Base-by-base conservation (phyloP, 2,329 filamentous ascomycete species). In the Lecanicillium sp. region DNA sequence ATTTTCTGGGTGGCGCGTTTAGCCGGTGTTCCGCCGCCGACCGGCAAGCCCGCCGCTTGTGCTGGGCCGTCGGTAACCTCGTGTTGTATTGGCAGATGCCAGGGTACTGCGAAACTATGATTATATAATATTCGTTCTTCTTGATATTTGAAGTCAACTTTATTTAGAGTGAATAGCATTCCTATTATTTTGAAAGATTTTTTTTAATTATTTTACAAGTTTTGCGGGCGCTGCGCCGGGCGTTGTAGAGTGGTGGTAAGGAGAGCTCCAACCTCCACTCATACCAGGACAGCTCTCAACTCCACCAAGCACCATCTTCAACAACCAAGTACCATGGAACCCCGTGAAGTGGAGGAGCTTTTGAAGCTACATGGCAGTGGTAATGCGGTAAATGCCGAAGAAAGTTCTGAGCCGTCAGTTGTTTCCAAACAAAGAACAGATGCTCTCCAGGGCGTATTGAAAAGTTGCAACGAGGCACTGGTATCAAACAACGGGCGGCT, bases 401-500 rank as follows among this genome's bases (percentile, higher is more conserved):
- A 56, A 16, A 44, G 44, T 1, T 40, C 46, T 9, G 49, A 59
- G 25, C 9, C 48, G 9, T 47, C 43, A 11, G 54, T 45, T 14
- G 45, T 43, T 8, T 41, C 36, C 5, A 41, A 50, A 14, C 47
- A 43, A 15, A 50, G 60, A n/a, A 53, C 50, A 1, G 45, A 52
- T 9, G 29, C 56, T 5, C 47, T 75, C 13, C 51, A 52, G 8
- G 52, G 54, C 0, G 59, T 73, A 1, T 51, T 72, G 29, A 49
- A 48, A 7, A 51, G 51, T 3, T 63, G 65, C 13, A 55, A 60
- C 34, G 48, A 65, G 14, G 55, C 68, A 4, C 68, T 65, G 56
- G 53, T 59, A 25, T 48, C 65, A 6, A 55, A 57, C 1, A 62
- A 60, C 1, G 46, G 55, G 8, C 59, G 67, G 1, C 55, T 78